These are phyloP conservation scores for Tillandsia fasciculata DNA, from an alignment of 176 grass and related monocot genomes.

Conservation along the genomic window DNA sequence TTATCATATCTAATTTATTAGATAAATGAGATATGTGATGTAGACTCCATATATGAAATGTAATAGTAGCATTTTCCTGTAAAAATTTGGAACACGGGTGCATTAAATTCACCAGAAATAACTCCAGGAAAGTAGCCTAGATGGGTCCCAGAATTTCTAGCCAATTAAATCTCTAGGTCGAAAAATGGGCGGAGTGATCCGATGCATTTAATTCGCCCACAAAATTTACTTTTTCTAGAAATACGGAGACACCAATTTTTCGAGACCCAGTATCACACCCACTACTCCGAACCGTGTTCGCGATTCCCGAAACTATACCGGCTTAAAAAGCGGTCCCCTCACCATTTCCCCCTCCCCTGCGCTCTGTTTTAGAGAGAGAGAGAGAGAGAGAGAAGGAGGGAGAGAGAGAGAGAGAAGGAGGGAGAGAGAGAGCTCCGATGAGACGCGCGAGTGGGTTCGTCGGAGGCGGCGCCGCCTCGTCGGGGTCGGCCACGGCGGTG, in stretches of 20 bases:
- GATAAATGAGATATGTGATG: no score
- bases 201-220: not conserved
- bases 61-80: no score
- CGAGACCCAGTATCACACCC: not conserved
- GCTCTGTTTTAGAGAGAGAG: not conserved
- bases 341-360: not conserved
- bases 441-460: not conserved
- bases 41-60: no score
- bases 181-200: not conserved
- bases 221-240: not conserved
- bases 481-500: conserved; percentile 5
- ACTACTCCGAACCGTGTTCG: not conserved
- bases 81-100: no score
- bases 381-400: not conserved
- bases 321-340: conserved; percentile 12
- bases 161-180: no score
- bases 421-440: not conserved
- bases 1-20: no score
- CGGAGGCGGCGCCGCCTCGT: conserved; percentile 19
- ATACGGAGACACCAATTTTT: not conserved
- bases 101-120: no score
- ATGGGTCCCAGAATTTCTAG: no score
- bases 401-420: not conserved
- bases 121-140: no score
- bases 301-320: not conserved